These are phyloP conservation scores for Pseudogymnoascus destructans DNA, from an alignment of 2,329 filamentous ascomycete species.

Conservation along the genomic window DNA sequence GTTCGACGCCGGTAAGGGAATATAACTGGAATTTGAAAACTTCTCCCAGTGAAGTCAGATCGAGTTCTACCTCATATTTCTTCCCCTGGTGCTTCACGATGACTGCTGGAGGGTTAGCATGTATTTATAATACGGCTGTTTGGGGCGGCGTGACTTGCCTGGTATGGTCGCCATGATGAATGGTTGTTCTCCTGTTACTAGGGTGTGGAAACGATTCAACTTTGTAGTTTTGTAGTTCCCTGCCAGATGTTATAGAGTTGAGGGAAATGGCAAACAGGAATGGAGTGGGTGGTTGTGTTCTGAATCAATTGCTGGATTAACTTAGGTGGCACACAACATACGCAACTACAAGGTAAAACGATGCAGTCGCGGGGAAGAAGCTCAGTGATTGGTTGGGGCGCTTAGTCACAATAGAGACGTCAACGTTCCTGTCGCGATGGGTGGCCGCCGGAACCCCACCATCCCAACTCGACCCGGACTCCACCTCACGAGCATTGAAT, in stretches of 20 bases:
- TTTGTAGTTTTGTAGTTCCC: constrained; percentile 1
- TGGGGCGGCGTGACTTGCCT: constrained; percentile 17
- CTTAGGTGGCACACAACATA: constrained; percentile 4
- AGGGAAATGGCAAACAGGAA: background rate
- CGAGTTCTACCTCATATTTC: constrained; percentile 87
- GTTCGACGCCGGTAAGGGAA: constrained; percentile 90
- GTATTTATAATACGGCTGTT: background rate
- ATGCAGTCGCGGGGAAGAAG: constrained; percentile 4
- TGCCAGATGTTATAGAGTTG: background rate
- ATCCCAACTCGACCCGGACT: constrained; percentile 8
- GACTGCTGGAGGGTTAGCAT: constrained; percentile 39
- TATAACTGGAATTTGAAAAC: constrained; percentile 93
- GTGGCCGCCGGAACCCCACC: constrained; percentile 7
- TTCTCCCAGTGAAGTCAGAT: constrained; percentile 71
- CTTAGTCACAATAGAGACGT: constrained; percentile 8
- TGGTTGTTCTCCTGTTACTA: constrained; percentile 11
- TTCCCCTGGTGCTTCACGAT: constrained; percentile 92
- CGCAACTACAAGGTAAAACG: constrained; percentile 5
- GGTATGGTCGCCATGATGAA: constrained; percentile 25
- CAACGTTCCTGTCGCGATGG: constrained; percentile 7
- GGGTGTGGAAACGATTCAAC: background rate
- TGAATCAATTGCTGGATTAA: constrained; percentile 2
- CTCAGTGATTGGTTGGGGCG: constrained; percentile 2
- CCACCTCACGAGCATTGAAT: constrained; percentile 6
- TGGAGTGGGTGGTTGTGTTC: background rate